A percentile compares a stretch with the other conserved stretches of the same genome.
Conservation (phyloP, 2,329 filamentous ascomycete genomes). For the Calonectria ilicicola region DNA sequence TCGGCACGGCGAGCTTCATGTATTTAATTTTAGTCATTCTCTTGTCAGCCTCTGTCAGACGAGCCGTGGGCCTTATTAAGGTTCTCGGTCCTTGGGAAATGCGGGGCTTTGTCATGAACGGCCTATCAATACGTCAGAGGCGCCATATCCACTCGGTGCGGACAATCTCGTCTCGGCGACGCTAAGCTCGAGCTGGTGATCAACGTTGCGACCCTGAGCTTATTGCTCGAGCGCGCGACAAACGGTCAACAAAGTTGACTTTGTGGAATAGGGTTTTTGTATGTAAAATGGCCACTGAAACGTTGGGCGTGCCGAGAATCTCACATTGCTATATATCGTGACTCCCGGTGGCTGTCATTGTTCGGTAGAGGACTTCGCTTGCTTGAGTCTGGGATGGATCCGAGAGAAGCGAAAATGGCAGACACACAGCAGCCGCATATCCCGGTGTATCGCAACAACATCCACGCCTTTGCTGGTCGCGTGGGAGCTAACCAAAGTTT, state of each 20-base stretch:
- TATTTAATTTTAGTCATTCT: constrained; percentile 12
- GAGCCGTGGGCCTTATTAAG: constrained; percentile 9
- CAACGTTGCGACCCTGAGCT: not conserved
- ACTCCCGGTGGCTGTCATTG: not conserved
- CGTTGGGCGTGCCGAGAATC: not conserved
- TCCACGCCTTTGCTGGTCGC: constrained; percentile 33
- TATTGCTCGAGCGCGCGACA: not conserved
- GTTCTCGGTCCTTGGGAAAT: not conserved
- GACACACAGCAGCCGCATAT: not conserved
- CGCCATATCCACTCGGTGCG: not conserved
- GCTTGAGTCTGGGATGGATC: not conserved
- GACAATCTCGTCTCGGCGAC: not conserved
- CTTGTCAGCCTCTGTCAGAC: constrained; percentile 23
- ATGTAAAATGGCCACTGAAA: not conserved
- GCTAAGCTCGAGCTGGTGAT: constrained; percentile 1
- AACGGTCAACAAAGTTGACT: not conserved
- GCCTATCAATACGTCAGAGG: not conserved
- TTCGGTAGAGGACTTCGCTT: not conserved
- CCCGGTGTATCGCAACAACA: constrained; percentile 25
- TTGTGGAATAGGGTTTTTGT: not conserved
- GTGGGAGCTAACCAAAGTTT: constrained; percentile 36
- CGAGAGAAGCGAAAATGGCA: not conserved
- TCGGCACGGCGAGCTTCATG: not conserved
- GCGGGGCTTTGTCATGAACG: not conserved
- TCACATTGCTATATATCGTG: not conserved